A percentile compares a stretch with the other conserved stretches of the same genome.
These are phyloP conservation scores for Xerocomus nothofagi DNA, from an alignment of 1,284 basidiomycete species.

Conservation along the genomic window DNA sequence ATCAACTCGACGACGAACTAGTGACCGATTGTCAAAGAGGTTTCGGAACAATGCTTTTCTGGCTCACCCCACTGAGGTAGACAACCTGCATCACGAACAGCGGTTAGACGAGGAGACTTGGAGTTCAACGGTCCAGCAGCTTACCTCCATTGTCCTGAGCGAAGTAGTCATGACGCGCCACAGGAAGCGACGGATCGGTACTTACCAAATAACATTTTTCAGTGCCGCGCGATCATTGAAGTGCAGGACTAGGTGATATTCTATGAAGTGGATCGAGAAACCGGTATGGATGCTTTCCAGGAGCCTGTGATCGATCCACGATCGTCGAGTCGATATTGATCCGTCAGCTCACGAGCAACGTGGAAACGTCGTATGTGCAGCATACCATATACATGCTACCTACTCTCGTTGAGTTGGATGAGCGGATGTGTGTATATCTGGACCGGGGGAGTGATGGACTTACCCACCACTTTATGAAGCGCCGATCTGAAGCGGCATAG, in stretches of 20 bases:
- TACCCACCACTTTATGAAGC: conserved; percentile 5
- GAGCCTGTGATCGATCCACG: neutral
- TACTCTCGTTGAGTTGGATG: neutral
- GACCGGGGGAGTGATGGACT: neutral
- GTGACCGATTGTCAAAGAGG: neutral
- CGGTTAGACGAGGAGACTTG: neutral
- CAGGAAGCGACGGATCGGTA: too few species aligned
- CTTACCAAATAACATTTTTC: conserved; percentile 5
- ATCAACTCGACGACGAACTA: conserved; percentile 5
- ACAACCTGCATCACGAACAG: neutral
- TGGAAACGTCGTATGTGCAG: neutral
- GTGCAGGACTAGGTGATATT: conserved; percentile 13
- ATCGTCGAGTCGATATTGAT: neutral
- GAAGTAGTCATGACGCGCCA: neutral
- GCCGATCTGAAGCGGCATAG: conserved; percentile 8
- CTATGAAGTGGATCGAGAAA: conserved; percentile 9
- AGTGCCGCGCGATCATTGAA: neutral
- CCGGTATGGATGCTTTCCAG: conserved; percentile 6
- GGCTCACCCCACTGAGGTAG: conserved; percentile 6
- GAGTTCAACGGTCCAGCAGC: too few species aligned
- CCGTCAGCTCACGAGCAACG: neutral
- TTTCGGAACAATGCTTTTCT: neutral
- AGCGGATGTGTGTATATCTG: neutral
- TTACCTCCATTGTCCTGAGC: conserved; percentile 8
- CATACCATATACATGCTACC: conserved; percentile 7